phyloP scores from a whole-genome alignment of 1,284 basidiomycete species.

The Ganoderma lingzhi region DNA sequence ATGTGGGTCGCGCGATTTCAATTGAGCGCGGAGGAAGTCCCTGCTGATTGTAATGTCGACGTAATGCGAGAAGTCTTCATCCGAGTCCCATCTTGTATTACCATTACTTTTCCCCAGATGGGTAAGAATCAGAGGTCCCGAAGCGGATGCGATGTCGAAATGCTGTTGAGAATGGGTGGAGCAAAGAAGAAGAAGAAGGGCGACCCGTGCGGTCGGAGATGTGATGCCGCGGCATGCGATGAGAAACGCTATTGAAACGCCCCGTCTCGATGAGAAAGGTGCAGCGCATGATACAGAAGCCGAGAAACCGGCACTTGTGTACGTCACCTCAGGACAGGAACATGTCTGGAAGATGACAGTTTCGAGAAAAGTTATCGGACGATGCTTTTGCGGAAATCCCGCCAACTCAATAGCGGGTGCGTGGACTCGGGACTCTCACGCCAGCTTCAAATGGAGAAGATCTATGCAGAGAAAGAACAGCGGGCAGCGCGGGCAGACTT shows the following conservation, averaged over 20 bases:
- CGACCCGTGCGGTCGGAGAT: not conserved
- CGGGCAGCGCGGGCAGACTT: not conserved
- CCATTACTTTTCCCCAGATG: not conserved
- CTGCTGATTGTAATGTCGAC: not conserved
- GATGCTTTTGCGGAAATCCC: not conserved
- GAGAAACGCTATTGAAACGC: conserved; percentile 1
- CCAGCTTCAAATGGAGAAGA: not conserved
- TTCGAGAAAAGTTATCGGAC: conserved; percentile 6
- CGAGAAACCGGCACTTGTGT: conserved; percentile 6
- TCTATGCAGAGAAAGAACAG: conserved; percentile 1
- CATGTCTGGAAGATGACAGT: not conserved
- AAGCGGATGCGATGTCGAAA: not conserved
- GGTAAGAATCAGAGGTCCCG: conserved; percentile 1
- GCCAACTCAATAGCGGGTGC: conserved; percentile 2
- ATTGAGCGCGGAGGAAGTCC: not conserved
- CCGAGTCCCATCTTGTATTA: not conserved
- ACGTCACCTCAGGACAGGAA: not conserved
- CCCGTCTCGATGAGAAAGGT: not conserved
- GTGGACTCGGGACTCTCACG: not conserved
- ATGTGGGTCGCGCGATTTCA: not conserved
- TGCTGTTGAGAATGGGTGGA: conserved; percentile 5
- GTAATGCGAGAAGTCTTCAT: not conserved
- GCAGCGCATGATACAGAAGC: conserved; percentile 3
- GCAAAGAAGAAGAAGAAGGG: conserved; percentile 4
- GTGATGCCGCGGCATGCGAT: not conserved